Percentiles rank a stretch among this genome's conserved stretches.
phyloP scores from a whole-genome alignment of 345 rosid genomes.

The Rubroshorea leprosula region DNA sequence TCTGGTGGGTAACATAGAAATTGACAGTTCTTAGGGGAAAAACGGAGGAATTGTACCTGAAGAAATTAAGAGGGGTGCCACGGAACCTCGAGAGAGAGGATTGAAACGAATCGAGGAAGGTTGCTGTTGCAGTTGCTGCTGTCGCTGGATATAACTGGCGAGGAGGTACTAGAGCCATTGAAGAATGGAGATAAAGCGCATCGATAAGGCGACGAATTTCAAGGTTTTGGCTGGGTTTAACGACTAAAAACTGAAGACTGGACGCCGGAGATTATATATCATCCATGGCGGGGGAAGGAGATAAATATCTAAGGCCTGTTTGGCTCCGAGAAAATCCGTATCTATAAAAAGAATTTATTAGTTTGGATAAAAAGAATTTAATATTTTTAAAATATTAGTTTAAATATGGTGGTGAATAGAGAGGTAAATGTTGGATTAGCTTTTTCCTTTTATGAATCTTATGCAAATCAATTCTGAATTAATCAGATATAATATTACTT shows the following conservation, averaged over 20 bases:
- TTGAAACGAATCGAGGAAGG: constrained; percentile 39
- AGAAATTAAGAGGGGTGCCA: constrained; percentile 33
- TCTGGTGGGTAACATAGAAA: constrained; percentile 9
- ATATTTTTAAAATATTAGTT: no score
- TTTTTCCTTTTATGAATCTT: no score
- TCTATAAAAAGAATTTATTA: no score
- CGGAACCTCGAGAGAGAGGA: constrained; percentile 39
- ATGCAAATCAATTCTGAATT: no score
- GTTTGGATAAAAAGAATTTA: no score
- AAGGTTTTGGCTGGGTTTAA: constrained; percentile 8
- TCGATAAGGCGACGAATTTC: background rate
- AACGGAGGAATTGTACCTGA: constrained; percentile 40
- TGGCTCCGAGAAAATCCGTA: background rate
- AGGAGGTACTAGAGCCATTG: constrained; percentile 51
- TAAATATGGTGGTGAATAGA: no score
- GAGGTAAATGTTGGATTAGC: no score
- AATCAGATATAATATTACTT: no score
- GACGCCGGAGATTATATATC: background rate
- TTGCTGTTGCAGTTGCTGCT: constrained; percentile 17
- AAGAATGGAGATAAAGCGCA: background rate
- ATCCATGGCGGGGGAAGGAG: background rate
- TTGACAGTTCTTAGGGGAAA: constrained; percentile 19
- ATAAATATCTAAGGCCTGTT: constrained; percentile 9
- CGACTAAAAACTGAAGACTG: background rate
- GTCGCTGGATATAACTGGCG: constrained; percentile 48